Evolutionary conservation across 352 stramenopile species (phyloP).

Genomic region (Sclerospora graminicola): DNA sequence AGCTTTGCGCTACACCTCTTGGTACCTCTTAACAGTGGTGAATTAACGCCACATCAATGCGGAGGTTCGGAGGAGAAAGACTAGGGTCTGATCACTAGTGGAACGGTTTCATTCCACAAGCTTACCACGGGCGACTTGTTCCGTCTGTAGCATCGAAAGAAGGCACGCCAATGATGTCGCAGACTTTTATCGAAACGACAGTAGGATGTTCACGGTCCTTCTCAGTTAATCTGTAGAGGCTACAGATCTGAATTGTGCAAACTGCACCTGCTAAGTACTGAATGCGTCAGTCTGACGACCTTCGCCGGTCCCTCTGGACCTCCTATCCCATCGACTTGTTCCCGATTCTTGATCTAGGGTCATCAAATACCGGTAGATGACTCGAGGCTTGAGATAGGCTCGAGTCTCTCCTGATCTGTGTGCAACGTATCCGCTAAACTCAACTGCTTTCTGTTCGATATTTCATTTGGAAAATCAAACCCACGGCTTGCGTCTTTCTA

Average conservation of each 20-base stretch:
- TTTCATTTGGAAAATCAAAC: background rate
- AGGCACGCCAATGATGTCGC: conserved; percentile 9
- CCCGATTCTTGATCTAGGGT: too few relatives aligned
- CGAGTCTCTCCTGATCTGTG: too few relatives aligned
- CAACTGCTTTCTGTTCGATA: background rate
- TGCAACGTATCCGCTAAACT: too few relatives aligned
- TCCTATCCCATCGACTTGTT: too few relatives aligned
- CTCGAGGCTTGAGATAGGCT: conserved; percentile 3
- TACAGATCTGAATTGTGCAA: conserved; percentile 1
- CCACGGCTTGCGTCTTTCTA: background rate
- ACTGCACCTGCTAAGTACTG: background rate
- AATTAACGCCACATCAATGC: background rate
- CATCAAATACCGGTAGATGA: too few relatives aligned
- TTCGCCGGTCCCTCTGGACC: too few relatives aligned
- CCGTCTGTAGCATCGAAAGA: background rate
- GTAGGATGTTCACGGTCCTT: conserved; percentile 1
- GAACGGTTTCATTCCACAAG: conserved; percentile 5
- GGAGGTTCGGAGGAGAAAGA: background rate
- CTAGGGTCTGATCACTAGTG: conserved; percentile 1
- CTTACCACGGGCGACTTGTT: conserved; percentile 10
- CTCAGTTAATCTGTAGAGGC: conserved; percentile 13
- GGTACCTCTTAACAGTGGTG: background rate
- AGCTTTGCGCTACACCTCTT: conserved; percentile 5
- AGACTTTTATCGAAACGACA: background rate
- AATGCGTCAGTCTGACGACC: background rate